These are phyloP conservation scores for Musa schizocarpa DNA, from an alignment of 176 grass and related monocot species.

Conservation along the genomic window DNA sequence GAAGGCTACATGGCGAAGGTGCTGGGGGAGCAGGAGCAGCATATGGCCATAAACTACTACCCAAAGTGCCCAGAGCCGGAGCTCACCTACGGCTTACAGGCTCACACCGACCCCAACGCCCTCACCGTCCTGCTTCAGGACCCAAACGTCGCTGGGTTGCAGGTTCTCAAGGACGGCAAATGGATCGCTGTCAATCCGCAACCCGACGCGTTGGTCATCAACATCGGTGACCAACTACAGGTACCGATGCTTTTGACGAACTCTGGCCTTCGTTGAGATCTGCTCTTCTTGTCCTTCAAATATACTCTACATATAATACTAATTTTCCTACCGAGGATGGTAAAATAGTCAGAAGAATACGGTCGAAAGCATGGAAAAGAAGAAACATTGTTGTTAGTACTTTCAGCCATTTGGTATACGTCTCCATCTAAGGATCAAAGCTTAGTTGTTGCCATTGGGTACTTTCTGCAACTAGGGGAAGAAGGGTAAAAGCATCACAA, in stretches of 20 bases:
- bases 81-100: conserved; percentile 64
- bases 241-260: conserved; percentile 4
- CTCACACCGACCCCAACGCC: conserved; percentile 82
- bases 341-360: too few species aligned
- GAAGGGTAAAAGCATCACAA: too few species aligned
- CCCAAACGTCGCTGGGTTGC: conserved; percentile 48
- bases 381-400: too few species aligned
- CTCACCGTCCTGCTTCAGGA: conserved; percentile 79
- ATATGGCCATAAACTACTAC: conserved; percentile 91
- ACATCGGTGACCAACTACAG: conserved; percentile 88
- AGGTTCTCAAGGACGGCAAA: conserved; percentile 40
- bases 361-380: too few species aligned
- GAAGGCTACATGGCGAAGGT: conserved; percentile 37
- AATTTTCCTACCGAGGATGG: too few species aligned
- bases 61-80: conserved; percentile 60
- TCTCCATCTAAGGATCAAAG: too few species aligned
- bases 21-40: conserved; percentile 65
- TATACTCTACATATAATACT: too few species aligned
- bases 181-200: conserved; percentile 68
- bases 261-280: too few species aligned
- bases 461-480: too few species aligned
- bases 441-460: too few species aligned
- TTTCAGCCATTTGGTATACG: too few species aligned
- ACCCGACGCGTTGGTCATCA: conserved; percentile 51
- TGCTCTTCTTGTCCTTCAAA: too few species aligned